phyloP scores from a whole-genome alignment of 805 yeast species.

The Lipomyces lipofer region DNA sequence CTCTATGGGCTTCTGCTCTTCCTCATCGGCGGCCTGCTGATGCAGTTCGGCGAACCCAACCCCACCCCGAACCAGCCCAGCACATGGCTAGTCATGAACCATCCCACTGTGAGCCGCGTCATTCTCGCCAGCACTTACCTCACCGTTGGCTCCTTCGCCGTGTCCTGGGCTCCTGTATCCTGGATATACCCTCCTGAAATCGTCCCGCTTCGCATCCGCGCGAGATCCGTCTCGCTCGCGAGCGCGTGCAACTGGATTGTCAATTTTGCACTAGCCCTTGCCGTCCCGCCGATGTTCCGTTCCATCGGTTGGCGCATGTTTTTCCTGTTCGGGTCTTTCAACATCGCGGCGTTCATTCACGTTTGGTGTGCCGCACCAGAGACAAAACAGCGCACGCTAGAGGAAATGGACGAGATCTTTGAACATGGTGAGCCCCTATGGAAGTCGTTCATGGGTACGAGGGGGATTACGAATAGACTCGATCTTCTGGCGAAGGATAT shows the following conservation, averaged over 20 bases:
- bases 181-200: constrained; percentile 70
- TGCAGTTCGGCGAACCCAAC: constrained; percentile 43
- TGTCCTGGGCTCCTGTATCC: constrained; percentile 56
- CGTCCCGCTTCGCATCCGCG: constrained; percentile 58
- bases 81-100: constrained; percentile 48
- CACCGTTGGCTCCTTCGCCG: constrained; percentile 60
- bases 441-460: constrained; percentile 20
- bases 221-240: constrained; percentile 61
- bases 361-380: constrained; percentile 76
- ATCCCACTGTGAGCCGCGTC: constrained; percentile 51
- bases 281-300: constrained; percentile 57
- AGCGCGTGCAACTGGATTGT: constrained; percentile 67
- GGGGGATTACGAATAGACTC: background rate
- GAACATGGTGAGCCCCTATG: constrained; percentile 42
- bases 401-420: constrained; percentile 55
- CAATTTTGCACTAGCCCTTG: constrained; percentile 67
- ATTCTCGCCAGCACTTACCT: constrained; percentile 54
- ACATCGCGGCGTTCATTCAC: constrained; percentile 39
- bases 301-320: constrained; percentile 60
- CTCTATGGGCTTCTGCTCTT: constrained; percentile 61
- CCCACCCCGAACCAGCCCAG: constrained; percentile 50
- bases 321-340: constrained; percentile 62
- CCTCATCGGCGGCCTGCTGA: constrained; percentile 67
- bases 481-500: constrained; percentile 10
- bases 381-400: constrained; percentile 82